phyloP scores from a whole-genome alignment of 2,329 filamentous ascomycete genomes.

The Cladosporium colombiae region DNA sequence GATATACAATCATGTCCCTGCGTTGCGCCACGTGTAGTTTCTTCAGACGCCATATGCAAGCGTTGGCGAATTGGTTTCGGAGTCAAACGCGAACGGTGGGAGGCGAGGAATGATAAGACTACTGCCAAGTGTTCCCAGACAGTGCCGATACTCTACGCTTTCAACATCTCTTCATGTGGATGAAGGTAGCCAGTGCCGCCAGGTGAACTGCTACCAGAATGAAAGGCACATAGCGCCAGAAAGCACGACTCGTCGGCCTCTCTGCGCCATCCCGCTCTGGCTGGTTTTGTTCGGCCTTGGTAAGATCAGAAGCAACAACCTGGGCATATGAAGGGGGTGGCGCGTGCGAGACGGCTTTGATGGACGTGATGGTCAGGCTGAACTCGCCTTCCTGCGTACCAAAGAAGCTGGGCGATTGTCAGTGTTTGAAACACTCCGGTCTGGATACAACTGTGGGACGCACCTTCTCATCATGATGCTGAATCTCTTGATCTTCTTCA shows the following conservation, averaged over 20 bases:
- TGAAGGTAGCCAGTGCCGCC: not conserved
- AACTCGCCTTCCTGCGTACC: slow-evolving; percentile 72
- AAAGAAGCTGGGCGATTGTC: slow-evolving; percentile 61
- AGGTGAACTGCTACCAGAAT: not conserved
- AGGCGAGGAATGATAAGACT: not conserved
- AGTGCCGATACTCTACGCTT: not conserved
- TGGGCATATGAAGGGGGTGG: slow-evolving; percentile 23
- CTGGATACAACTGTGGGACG: slow-evolving; percentile 24
- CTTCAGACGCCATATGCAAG: not conserved
- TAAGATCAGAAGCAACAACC: not conserved
- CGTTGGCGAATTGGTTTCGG: not conserved
- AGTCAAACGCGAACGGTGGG: not conserved
- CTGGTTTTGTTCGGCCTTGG: not conserved
- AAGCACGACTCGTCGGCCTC: not conserved
- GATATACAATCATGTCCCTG: not conserved
- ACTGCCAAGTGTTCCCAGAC: not conserved
- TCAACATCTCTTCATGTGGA: not conserved
- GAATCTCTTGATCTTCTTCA: slow-evolving; percentile 63
- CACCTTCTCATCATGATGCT: slow-evolving; percentile 83
- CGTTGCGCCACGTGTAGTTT: not conserved
- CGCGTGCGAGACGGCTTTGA: slow-evolving; percentile 47
- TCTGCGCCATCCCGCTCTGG: not conserved
- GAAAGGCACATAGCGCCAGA: not conserved
- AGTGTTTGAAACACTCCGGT: not conserved
- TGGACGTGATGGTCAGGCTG: slow-evolving; percentile 56